phyloP scores from a whole-genome alignment of 129 eudicot genomes.

The Kitagawia praeruptora region DNA sequence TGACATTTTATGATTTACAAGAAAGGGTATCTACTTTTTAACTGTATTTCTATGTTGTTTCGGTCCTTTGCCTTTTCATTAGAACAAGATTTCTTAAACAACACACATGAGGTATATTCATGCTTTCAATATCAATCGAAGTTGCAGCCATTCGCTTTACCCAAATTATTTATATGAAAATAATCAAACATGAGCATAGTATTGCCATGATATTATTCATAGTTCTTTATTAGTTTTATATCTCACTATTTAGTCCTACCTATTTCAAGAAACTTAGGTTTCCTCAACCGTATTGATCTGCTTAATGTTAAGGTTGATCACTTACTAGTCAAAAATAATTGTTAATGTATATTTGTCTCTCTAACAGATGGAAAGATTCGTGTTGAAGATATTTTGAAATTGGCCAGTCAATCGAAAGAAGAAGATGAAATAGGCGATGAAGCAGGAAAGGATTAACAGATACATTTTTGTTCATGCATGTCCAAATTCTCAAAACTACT shows the following conservation, averaged over 20 bases:
- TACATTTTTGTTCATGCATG: neutral
- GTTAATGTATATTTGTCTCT: neutral
- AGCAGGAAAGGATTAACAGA: conserved; percentile 19
- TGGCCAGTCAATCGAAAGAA: conserved; percentile 33
- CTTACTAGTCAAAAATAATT: neutral
- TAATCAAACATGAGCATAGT: neutral
- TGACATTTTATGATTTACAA: neutral
- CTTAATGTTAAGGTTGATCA: neutral
- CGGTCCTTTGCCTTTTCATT: neutral
- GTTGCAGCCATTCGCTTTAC: neutral
- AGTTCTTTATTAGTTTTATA: neutral
- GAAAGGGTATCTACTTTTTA: neutral
- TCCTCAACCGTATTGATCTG: neutral
- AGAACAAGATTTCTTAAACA: neutral
- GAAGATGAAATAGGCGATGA: conserved; percentile 19
- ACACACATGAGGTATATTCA: neutral
- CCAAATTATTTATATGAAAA: neutral
- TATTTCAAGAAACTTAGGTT: neutral
- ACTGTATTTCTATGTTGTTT: neutral
- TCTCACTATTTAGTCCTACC: neutral
- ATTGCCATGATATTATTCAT: neutral
- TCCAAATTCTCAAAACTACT: neutral
- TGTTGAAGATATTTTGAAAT: conserved; percentile 42
- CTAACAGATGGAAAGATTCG: conserved; percentile 46
- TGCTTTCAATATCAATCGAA: neutral